Conservation (phyloP, 2,329 filamentous ascomycete genomes). For the Nemania serpens region DNA sequence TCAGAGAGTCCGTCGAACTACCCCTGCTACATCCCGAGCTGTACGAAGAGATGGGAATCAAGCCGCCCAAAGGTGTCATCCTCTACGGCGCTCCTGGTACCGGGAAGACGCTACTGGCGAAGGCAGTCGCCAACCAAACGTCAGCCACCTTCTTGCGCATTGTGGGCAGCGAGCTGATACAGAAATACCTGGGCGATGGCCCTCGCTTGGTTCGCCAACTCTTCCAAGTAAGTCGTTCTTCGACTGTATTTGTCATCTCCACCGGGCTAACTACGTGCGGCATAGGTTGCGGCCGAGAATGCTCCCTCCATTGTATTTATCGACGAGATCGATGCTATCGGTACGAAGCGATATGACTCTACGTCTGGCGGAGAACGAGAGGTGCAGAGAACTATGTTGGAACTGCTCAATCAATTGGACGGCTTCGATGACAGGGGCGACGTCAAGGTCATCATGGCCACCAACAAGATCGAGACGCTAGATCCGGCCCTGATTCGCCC, state of each 20-base stretch:
- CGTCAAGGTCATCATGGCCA: constrained; percentile 99
- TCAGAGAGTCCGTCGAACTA: constrained; percentile 94
- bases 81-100: constrained; percentile 97
- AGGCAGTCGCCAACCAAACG: constrained; percentile 98
- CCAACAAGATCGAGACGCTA: constrained; percentile 98
- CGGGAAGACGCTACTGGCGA: constrained; percentile 93
- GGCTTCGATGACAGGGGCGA: constrained; percentile 98
- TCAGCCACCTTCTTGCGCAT: constrained; percentile 97
- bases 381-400: constrained; percentile 97
- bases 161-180: constrained; percentile 94
- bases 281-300: constrained; percentile 87
- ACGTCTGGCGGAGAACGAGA: constrained; percentile 96
- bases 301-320: constrained; percentile 98
- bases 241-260: background rate
- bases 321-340: constrained; percentile 98
- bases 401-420: constrained; percentile 96
- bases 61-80: constrained; percentile 98
- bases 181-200: constrained; percentile 97
- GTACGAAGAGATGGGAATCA: constrained; percentile 99
- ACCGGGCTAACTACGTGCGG: constrained; percentile 32
- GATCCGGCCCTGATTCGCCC: constrained; percentile 96
- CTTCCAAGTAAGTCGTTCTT: constrained; percentile 67
- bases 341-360: constrained; percentile 97
- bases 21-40: constrained; percentile 93
- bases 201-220: constrained; percentile 93